Conservation (phyloP, 768 basidiomycete genomes). For the Filobasidium wieringae region DNA sequence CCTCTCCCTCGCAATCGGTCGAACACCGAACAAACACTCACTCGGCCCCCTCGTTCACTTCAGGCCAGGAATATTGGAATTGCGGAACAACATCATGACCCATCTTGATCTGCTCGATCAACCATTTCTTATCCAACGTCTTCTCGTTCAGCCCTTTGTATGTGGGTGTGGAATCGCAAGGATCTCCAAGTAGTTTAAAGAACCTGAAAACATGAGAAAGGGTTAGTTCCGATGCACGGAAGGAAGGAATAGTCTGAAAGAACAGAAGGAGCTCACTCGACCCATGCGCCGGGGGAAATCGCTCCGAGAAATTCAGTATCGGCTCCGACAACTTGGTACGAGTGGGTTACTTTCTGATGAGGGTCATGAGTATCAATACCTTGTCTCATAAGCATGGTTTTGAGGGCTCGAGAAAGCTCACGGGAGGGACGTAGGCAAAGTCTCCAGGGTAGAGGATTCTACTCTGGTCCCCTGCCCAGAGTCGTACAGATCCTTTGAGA, state of each 20-base stretch:
- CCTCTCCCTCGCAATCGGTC: background rate
- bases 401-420: background rate
- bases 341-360: constrained; percentile 3
- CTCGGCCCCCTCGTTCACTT: constrained; percentile 5
- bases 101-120: constrained; percentile 15
- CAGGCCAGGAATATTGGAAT: constrained; percentile 7
- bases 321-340: constrained; percentile 5
- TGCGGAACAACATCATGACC: constrained; percentile 10
- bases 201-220: constrained; percentile 1
- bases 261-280: background rate
- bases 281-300: constrained; percentile 14
- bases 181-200: constrained; percentile 14
- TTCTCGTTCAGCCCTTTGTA: constrained; percentile 6
- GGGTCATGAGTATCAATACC: background rate
- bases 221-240: background rate
- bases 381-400: background rate
- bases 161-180: constrained; percentile 5
- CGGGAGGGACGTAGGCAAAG: constrained; percentile 11
- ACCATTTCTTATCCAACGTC: constrained; percentile 9
- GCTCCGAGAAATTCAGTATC: constrained; percentile 14
- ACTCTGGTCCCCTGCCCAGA: constrained; percentile 14
- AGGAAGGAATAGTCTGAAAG: too few species aligned
- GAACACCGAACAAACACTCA: too few species aligned
- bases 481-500: background rate
- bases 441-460: constrained; percentile 11